phyloP scores from a whole-genome alignment of 495 filamentous ascomycete species.

The Pyrenula massariospora region DNA sequence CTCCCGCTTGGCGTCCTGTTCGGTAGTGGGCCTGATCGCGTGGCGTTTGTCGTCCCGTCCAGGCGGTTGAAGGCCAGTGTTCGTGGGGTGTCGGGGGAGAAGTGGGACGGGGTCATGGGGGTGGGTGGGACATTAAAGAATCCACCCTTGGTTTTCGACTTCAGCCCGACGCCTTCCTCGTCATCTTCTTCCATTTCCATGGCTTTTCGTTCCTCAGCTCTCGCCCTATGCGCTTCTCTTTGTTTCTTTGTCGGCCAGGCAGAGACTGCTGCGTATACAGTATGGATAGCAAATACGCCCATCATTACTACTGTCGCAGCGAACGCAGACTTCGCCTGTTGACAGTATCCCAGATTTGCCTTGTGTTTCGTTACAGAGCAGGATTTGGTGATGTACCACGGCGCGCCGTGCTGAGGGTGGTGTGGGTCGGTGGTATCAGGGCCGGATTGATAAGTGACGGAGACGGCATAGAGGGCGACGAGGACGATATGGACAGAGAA shows the following conservation, averaged over 20 bases:
- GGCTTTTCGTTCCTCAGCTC: constrained; percentile 5
- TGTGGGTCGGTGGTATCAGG: constrained; percentile 66
- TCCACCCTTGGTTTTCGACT: neutral
- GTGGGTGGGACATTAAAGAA: neutral
- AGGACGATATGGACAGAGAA: constrained; percentile 45
- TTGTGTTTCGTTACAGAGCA: constrained; percentile 52
- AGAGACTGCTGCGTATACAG: neutral
- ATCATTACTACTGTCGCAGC: constrained; percentile 57
- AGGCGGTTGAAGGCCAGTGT: constrained; percentile 32
- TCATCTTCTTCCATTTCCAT: neutral
- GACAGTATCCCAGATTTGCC: constrained; percentile 53
- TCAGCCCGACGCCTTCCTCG: neutral
- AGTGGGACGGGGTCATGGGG: constrained; percentile 1
- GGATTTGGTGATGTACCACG: constrained; percentile 76
- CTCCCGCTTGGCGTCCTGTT: neutral
- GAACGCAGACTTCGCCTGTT: constrained; percentile 65
- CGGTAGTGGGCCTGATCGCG: neutral
- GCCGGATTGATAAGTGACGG: constrained; percentile 62
- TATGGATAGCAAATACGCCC: constrained; percentile 35
- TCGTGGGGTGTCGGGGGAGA: constrained; percentile 25
- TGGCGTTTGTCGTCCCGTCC: constrained; percentile 7
- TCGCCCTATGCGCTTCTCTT: constrained; percentile 17
- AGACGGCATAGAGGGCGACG: constrained; percentile 52
- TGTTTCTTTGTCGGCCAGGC: constrained; percentile 15
- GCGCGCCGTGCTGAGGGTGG: constrained; percentile 52